Evolutionary conservation across 331 rosid genomes (phyloP).

Genomic region (Erythrophleum ivorense): DNA sequence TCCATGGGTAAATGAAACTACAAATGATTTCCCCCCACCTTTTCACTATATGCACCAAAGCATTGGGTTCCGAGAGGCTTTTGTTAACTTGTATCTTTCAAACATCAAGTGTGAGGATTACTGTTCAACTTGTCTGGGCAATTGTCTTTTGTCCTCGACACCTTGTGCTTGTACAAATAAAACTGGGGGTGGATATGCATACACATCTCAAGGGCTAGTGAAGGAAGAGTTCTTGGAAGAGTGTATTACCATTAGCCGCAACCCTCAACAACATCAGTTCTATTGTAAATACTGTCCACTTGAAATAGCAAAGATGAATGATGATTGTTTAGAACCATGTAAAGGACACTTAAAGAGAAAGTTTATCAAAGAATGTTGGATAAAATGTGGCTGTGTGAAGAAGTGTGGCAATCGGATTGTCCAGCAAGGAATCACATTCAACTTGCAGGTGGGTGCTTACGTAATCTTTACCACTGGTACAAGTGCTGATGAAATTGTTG

Average conservation of each 20-base stretch:
- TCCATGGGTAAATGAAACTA: conserved; percentile 71
- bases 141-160: conserved; percentile 62
- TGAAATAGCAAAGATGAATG: conserved; percentile 64
- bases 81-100: conserved; percentile 65
- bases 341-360: conserved; percentile 86
- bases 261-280: conserved; percentile 52
- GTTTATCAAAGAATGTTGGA: conserved; percentile 94
- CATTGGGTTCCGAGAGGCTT: conserved; percentile 67
- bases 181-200: conserved; percentile 73
- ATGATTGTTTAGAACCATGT: conserved; percentile 80
- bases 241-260: conserved; percentile 62
- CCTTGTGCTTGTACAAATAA: conserved; percentile 75
- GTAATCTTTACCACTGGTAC: background rate
- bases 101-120: conserved; percentile 65
- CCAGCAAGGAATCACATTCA: conserved; percentile 86
- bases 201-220: conserved; percentile 64
- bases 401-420: conserved; percentile 93
- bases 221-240: conserved; percentile 79
- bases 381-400: conserved; percentile 85
- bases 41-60: conserved; percentile 71
- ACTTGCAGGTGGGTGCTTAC: conserved; percentile 71
- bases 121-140: conserved; percentile 83
- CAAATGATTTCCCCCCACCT: conserved; percentile 55
- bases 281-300: conserved; percentile 82
- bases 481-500: background rate